phyloP scores from a whole-genome alignment of 2,329 filamentous ascomycete species.

The Macrophomina phaseolina region DNA sequence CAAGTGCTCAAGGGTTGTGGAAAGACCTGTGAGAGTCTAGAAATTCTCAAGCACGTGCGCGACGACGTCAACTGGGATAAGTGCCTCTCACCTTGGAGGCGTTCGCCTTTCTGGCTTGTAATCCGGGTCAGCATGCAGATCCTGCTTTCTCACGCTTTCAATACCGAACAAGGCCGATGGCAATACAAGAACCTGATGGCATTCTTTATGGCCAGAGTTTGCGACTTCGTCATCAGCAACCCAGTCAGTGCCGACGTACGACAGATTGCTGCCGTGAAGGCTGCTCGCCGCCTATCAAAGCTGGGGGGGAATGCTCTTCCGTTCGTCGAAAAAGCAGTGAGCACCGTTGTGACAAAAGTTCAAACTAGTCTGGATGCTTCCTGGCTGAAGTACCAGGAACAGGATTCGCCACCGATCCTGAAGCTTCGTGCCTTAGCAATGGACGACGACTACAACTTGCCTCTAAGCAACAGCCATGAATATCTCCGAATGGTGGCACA shows the following conservation, averaged over 20 bases:
- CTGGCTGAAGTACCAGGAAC: neutral
- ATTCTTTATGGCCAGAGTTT: slow-evolving; percentile 49
- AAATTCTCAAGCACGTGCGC: slow-evolving; percentile 55
- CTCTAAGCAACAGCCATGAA: neutral
- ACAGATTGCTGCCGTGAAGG: slow-evolving; percentile 33
- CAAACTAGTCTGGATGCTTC: neutral
- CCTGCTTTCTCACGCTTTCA: neutral
- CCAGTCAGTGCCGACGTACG: slow-evolving; percentile 25
- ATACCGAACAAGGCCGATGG: neutral
- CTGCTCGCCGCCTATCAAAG: slow-evolving; percentile 29
- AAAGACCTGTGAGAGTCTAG: slow-evolving; percentile 21
- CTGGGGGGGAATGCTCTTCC: neutral
- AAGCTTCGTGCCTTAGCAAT: no score
- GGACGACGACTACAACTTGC: neutral
- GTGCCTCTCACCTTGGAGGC: slow-evolving; percentile 49
- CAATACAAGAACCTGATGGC: slow-evolving; percentile 61
- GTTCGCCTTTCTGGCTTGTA: slow-evolving; percentile 59
- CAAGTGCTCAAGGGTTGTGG: neutral
- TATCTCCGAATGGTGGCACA: neutral
- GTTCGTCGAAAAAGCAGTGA: neutral
- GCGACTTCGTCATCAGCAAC: slow-evolving; percentile 35
- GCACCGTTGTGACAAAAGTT: neutral
- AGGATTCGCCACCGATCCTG: neutral
- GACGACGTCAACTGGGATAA: slow-evolving; percentile 57
- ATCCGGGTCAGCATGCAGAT: slow-evolving; percentile 56